These are phyloP conservation scores for Marsdenia floribunda DNA, from an alignment of 257 asterid genomes.

Conservation along the genomic window DNA sequence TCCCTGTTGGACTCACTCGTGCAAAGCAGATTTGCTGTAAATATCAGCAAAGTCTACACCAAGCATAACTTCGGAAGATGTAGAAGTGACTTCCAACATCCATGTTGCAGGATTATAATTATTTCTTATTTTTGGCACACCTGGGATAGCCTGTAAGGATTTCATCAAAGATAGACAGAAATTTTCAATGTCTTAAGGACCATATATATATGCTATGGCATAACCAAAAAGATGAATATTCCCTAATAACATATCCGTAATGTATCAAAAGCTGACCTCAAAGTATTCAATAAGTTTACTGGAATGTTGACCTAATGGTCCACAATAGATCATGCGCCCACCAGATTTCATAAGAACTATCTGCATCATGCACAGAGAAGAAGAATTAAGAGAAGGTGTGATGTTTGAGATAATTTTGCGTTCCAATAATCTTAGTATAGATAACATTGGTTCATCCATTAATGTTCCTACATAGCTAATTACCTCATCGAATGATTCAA, in stretches of 20 bases:
- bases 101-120: constrained; percentile 22
- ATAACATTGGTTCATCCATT: background rate
- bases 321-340: constrained; percentile 13
- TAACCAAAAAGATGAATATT: background rate
- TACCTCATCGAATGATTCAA: constrained; percentile 14
- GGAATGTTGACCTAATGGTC: constrained; percentile 9
- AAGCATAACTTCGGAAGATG: constrained; percentile 13
- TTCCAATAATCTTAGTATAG: background rate
- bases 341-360: constrained; percentile 13
- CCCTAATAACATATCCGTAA: no score
- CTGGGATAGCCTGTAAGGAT: constrained; percentile 9
- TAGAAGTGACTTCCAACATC: constrained; percentile 17
- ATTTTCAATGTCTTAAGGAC: background rate
- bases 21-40: constrained; percentile 5
- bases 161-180: background rate
- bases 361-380: background rate
- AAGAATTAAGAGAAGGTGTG: background rate
- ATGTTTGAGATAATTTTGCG: background rate
- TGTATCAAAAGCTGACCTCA: constrained; percentile 9
- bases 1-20: background rate
- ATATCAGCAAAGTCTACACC: constrained; percentile 12
- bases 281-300: constrained; percentile 7
- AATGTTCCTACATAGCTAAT: background rate
- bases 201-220: background rate
- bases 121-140: constrained; percentile 14